phyloP scores from a whole-genome alignment of 2,329 filamentous ascomycete genomes.

The Claviceps paspali region DNA sequence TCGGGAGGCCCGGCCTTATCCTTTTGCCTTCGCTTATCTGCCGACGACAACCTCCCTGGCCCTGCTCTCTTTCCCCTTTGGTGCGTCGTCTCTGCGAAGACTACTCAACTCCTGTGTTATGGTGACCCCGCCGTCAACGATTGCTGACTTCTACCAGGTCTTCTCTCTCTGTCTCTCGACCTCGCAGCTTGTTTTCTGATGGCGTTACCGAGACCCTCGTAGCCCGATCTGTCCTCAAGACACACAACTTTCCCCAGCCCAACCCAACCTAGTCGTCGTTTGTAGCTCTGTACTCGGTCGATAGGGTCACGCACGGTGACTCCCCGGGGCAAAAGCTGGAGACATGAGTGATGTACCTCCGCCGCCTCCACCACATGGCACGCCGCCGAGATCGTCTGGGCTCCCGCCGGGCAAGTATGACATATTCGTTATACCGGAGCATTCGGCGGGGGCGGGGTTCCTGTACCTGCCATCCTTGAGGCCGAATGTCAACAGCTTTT shows the following conservation, averaged over 20 bases:
- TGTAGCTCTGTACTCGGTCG: not conserved
- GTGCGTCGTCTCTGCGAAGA: no score
- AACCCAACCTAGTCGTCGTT: not conserved
- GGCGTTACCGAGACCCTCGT: constrained; percentile 15
- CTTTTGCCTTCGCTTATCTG: no score
- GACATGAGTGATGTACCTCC: constrained; percentile 44
- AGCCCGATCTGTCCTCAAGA: constrained; percentile 6
- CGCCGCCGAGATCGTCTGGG: constrained; percentile 53
- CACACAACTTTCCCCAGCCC: not conserved
- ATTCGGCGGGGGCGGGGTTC: constrained; percentile 78
- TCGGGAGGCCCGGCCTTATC: no score
- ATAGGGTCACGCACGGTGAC: not conserved
- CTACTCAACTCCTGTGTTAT: no score
- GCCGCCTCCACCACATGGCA: constrained; percentile 74
- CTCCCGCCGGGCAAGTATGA: constrained; percentile 86
- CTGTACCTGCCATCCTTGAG: constrained; percentile 84
- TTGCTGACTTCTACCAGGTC: constrained; percentile 5
- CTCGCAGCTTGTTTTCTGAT: constrained; percentile 11
- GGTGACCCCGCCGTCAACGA: no score
- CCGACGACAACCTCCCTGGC: no score
- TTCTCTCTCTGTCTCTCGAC: not conserved
- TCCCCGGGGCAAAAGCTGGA: not conserved
- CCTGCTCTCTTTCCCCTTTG: no score
- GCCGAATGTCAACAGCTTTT: constrained; percentile 78
- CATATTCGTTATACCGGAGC: constrained; percentile 90